Conservation (phyloP, 2,329 filamentous ascomycete genomes). For the Diaporthe vexans region DNA sequence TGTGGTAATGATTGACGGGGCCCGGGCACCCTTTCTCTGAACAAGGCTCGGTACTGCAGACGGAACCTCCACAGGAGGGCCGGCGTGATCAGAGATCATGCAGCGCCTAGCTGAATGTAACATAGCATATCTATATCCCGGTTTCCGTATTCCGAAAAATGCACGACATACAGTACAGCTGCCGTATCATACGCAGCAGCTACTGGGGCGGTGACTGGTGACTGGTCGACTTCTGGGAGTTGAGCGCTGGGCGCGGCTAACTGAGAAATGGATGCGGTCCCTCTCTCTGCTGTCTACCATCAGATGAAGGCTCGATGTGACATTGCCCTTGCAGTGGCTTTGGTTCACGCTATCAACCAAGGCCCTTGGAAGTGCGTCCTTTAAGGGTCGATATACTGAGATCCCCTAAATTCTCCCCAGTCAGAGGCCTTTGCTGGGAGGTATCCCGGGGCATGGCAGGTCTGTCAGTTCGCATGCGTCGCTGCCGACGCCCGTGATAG, state of each 20-base stretch:
- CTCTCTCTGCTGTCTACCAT: background rate
- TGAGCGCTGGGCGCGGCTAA: constrained; percentile 27
- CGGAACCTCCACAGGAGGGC: background rate
- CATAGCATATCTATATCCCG: constrained; percentile 21
- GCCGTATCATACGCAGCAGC: constrained; percentile 4
- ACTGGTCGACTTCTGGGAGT: constrained; percentile 4
- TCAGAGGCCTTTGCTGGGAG: constrained; percentile 1
- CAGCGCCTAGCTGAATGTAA: constrained; percentile 19
- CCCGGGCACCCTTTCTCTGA: background rate
- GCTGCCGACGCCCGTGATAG: constrained; percentile 7
- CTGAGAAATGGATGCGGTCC: background rate
- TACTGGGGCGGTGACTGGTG: constrained; percentile 14
- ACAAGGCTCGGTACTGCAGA: background rate
- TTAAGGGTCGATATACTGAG: background rate
- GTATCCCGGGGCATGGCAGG: background rate
- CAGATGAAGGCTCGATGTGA: constrained; percentile 14
- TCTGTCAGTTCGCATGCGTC: constrained; percentile 9
- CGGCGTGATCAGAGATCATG: constrained; percentile 34
- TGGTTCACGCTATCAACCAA: constrained; percentile 17
- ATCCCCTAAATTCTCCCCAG: background rate
- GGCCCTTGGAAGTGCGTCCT: background rate
- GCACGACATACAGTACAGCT: constrained; percentile 33
- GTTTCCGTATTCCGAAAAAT: constrained; percentile 29
- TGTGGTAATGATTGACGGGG: constrained; percentile 29
- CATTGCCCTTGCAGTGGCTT: constrained; percentile 33